Percentiles rank a stretch among this genome's conserved stretches.
Evolutionary conservation across 2,329 filamentous ascomycete genomes (phyloP).

Genomic region (Cylindrodendrum hubeiense): DNA sequence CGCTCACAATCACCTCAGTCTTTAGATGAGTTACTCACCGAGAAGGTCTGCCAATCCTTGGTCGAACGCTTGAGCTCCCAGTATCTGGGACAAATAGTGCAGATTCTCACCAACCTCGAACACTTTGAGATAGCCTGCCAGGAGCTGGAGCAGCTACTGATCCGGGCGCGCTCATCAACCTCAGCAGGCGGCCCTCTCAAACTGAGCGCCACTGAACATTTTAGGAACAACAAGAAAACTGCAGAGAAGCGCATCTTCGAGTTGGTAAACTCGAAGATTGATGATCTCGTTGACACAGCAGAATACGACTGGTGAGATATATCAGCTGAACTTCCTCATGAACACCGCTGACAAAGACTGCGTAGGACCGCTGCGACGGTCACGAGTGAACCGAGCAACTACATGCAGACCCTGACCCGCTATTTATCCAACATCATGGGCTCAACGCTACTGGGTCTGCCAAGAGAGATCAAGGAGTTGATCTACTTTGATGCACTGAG

Average conservation of each 20-base stretch:
- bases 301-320: slow-evolving; percentile 88
- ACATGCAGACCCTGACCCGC: slow-evolving; percentile 93
- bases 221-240: slow-evolving; percentile 91
- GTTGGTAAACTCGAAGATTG: slow-evolving; percentile 98
- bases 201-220: slow-evolving; percentile 86
- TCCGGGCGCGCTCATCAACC: slow-evolving; percentile 84
- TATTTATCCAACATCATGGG: slow-evolving; percentile 98
- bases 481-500: slow-evolving; percentile 97
- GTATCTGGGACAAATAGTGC: slow-evolving; percentile 97
- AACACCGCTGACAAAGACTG: slow-evolving; percentile 31
- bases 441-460: slow-evolving; percentile 91
- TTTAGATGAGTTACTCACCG: slow-evolving; percentile 92
- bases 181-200: slow-evolving; percentile 84
- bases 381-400: slow-evolving; percentile 83
- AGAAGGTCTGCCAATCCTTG: slow-evolving; percentile 91
- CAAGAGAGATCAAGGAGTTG: slow-evolving; percentile 94
- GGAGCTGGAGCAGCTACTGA: slow-evolving; percentile 88
- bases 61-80: slow-evolving; percentile 91
- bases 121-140: slow-evolving; percentile 95
- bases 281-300: slow-evolving; percentile 95
- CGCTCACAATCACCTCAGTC: slow-evolving; percentile 66
- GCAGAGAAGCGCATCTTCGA: slow-evolving; percentile 99
- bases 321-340: neutral
- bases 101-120: slow-evolving; percentile 97
- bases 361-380: slow-evolving; percentile 65